Evolutionary conservation across 768 basidiomycete genomes (phyloP).

Genomic region (Dentipellis fragilis): DNA sequence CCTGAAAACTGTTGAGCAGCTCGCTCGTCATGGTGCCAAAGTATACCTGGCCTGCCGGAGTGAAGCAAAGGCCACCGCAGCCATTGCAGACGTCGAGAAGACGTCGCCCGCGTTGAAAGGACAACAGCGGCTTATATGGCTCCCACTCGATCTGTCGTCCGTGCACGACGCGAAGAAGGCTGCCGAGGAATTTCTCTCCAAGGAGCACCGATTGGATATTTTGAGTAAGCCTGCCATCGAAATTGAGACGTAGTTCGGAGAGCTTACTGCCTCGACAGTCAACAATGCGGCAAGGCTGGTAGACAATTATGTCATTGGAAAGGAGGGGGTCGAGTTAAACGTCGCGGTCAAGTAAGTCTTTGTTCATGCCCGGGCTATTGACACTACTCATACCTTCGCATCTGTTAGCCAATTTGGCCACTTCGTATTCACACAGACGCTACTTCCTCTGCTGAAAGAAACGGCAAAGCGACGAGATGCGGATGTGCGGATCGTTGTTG

Average conservation of each 20-base stretch:
- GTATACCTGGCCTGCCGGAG: constrained; percentile 18
- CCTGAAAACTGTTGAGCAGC: constrained; percentile 38
- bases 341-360: constrained; percentile 32
- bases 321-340: constrained; percentile 25
- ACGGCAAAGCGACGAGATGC: constrained; percentile 19
- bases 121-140: constrained; percentile 28
- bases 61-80: constrained; percentile 5
- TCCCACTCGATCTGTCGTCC: constrained; percentile 42
- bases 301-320: constrained; percentile 6
- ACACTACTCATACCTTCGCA: neutral
- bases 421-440: constrained; percentile 18
- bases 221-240: constrained; percentile 28
- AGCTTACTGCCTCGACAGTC: constrained; percentile 22
- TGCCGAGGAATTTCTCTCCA: constrained; percentile 38
- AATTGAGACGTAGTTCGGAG: neutral
- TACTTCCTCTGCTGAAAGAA: constrained; percentile 22
- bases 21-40: constrained; percentile 27
- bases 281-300: constrained; percentile 38
- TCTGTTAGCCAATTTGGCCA: constrained; percentile 20
- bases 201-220: constrained; percentile 45
- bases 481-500: constrained; percentile 24
- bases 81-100: constrained; percentile 14
- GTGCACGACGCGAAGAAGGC: constrained; percentile 35
- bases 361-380: neutral
- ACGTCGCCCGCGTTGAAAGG: neutral